A percentile compares a stretch with the other conserved stretches of the same genome.
These are phyloP conservation scores for Diaporthe humulicola DNA, from an alignment of 2,329 filamentous ascomycete species.

Conservation along the genomic window DNA sequence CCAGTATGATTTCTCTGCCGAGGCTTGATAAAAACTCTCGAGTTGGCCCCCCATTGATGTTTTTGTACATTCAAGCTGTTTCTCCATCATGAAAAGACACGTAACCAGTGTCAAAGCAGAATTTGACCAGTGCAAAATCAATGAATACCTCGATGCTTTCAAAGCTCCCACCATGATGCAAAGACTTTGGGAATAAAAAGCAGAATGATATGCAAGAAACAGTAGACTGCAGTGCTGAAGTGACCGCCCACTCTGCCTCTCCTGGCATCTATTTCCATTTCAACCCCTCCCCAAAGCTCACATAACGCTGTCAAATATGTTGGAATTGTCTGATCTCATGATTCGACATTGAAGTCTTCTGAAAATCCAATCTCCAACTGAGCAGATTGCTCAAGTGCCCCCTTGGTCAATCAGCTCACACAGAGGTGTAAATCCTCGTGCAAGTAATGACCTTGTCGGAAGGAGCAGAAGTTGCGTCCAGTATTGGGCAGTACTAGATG, in stretches of 20 bases:
- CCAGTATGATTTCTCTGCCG: not conserved
- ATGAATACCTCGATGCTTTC: not conserved
- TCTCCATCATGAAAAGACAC: not conserved
- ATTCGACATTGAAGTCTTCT: not conserved
- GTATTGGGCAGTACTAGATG: not conserved
- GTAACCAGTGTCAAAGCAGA: not conserved
- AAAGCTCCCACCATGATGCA: not conserved
- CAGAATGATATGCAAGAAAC: not conserved
- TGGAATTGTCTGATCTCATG: no score
- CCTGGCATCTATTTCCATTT: not conserved
- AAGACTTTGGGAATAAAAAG: not conserved
- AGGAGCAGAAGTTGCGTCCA: not conserved
- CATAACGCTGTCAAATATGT: not conserved
- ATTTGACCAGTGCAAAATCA: not conserved
- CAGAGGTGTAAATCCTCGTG: not conserved
- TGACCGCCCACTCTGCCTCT: not conserved
- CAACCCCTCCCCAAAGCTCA: not conserved
- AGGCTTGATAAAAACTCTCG: not conserved
- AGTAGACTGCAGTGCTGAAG: not conserved
- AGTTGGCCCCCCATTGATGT: not conserved
- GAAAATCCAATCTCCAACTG: no score
- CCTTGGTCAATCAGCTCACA: not conserved
- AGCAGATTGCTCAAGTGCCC: no score
- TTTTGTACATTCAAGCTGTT: no score
- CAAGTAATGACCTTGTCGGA: not conserved